A percentile compares a stretch with the other conserved stretches of the same genome.
These are phyloP conservation scores for Cryphonectria radicalis DNA, from an alignment of 2,329 filamentous ascomycete species.

Conservation along the genomic window DNA sequence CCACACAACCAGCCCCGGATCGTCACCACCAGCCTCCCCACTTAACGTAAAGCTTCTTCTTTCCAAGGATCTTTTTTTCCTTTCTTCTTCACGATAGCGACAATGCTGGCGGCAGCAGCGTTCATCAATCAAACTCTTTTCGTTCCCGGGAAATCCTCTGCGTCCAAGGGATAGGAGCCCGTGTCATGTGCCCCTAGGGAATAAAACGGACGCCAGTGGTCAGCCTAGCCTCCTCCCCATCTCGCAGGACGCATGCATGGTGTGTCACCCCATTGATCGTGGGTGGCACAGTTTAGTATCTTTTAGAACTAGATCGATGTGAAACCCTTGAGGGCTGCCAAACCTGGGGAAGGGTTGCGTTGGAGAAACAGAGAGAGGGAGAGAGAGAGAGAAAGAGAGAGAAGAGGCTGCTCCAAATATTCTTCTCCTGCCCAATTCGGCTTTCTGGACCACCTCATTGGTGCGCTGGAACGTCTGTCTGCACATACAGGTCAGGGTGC, in stretches of 20 bases:
- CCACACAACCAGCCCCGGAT: background rate
- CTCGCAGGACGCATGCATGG: background rate
- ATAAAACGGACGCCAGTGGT: background rate
- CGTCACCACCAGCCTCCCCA: background rate
- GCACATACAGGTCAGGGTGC: background rate
- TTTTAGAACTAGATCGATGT: background rate
- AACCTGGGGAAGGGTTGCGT: background rate
- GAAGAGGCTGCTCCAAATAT: background rate
- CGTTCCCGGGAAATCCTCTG: background rate
- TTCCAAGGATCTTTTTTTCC: background rate
- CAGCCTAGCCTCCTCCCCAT: background rate
- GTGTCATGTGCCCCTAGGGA: background rate
- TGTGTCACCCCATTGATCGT: background rate
- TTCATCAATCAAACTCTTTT: background rate
- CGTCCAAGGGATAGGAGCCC: background rate
- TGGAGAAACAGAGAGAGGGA: background rate
- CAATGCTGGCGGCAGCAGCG: background rate
- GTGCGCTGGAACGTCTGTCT: background rate
- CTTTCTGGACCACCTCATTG: conserved; percentile 3
- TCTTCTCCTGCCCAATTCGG: conserved; percentile 11
- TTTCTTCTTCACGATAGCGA: background rate
- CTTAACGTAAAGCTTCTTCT: background rate
- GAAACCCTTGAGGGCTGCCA: background rate
- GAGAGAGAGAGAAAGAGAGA: background rate
- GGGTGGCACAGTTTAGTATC: background rate